Conservation (phyloP, 192 early-diverging fungal genomes). For the Spinellus fusiger region DNA sequence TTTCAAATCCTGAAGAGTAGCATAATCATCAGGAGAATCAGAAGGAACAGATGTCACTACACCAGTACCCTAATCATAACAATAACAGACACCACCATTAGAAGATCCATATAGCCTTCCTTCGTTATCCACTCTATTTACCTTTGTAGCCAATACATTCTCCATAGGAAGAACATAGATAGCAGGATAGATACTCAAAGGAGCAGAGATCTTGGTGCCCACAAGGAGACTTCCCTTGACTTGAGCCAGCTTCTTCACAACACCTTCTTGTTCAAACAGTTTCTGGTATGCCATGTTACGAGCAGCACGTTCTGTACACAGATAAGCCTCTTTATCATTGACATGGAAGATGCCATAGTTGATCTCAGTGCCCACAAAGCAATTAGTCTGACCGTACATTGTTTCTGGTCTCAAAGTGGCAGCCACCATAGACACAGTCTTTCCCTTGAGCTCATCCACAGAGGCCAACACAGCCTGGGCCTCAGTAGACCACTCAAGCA, state of each 20-base stretch:
- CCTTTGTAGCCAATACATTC: slow-evolving; percentile 84
- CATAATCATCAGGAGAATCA: slow-evolving; percentile 96
- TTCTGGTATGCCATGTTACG: slow-evolving; percentile 97
- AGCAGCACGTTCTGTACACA: slow-evolving; percentile 89
- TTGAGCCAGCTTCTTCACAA: slow-evolving; percentile 62
- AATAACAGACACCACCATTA: slow-evolving; percentile 18
- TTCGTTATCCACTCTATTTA: slow-evolving; percentile 4
- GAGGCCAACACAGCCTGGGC: slow-evolving; percentile 37
- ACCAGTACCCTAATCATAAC: slow-evolving; percentile 69
- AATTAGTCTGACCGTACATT: slow-evolving; percentile 99
- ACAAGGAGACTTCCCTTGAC: slow-evolving; percentile 76
- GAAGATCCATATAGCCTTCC: slow-evolving; percentile 4
- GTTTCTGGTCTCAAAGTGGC: slow-evolving; percentile 97
- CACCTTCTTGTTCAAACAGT: slow-evolving; percentile 65
- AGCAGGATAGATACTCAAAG: slow-evolving; percentile 66
- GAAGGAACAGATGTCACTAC: slow-evolving; percentile 99
- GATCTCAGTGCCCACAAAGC: slow-evolving; percentile 89
- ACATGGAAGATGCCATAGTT: slow-evolving; percentile 86
- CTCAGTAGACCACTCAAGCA: slow-evolving; percentile 57
- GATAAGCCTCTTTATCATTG: slow-evolving; percentile 73
- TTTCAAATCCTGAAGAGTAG: slow-evolving; percentile 83
- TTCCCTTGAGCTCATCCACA: slow-evolving; percentile 55
- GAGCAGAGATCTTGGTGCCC: slow-evolving; percentile 87
- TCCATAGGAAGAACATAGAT: slow-evolving; percentile 98
- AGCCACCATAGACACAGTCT: slow-evolving; percentile 86